Base-by-base conservation (phyloP, 345 rosid species). In the Citrus medica region DNA sequence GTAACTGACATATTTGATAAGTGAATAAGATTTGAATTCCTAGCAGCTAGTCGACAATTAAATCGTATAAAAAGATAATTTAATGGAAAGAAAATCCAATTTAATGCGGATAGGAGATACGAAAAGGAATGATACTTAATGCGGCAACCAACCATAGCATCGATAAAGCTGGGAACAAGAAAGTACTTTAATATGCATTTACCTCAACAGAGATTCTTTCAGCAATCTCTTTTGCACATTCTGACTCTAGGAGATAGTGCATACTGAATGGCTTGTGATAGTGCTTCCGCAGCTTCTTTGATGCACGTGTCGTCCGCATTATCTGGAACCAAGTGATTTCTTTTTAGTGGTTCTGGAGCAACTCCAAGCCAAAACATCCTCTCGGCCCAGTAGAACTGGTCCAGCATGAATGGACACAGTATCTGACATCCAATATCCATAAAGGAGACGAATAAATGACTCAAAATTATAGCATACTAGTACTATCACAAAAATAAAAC, bases 161-260 rank as follows among this genome's bases (percentile, higher is more conserved):
- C 24, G 55, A 35, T 2, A 19, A 46, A 1, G 35, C 9, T 27
- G 40, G 40, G 60, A 21, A 42, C 67, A 14, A 7, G 35, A 10
- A 10, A 53, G 4, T n/a, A 67, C 9, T 12, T 7, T 30, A 80
- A 48, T 30, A 51, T 64, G 10, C 25, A 56, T 83, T 84, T 87
- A 92, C 98, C 98, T 93, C 94, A 33, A 63, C 80, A 78, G 92
- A 90, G 72, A 95, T 84, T 83, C 77, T 83, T 62, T 80, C 70
- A 24, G 94, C 84, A 58, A 91, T 85, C 79, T 89, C 87, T 42
- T 53, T 42, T 14, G 97, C 94, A 46, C 91, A 82, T 65, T 86
- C 81, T 89, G 68, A 85, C 78, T 79, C 83, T 24, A 60, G 88
- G 78, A 71, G 97, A 92, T 33, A 89, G 76, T 79, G 97, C 92